Conservation (phyloP, 2,329 filamentous ascomycete species). For the Leptosphaerulina australis region DNA sequence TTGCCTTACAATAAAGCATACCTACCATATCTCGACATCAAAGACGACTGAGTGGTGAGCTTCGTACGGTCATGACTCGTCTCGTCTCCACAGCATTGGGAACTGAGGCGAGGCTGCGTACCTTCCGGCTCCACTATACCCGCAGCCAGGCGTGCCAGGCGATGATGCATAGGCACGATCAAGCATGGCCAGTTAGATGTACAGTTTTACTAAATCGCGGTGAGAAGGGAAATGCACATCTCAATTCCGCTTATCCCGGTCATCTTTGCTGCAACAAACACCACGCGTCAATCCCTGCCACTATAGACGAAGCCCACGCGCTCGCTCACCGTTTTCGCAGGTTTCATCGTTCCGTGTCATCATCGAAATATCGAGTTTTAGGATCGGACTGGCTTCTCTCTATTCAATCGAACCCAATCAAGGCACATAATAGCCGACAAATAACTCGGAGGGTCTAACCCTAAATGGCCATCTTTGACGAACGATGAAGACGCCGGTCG, state of each 20-base stretch:
- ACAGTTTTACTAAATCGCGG: not conserved
- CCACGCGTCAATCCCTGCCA: slow-evolving; percentile 19
- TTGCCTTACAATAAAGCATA: not conserved
- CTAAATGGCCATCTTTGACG: slow-evolving; percentile 38
- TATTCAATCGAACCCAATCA: slow-evolving; percentile 36
- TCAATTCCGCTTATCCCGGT: slow-evolving; percentile 27
- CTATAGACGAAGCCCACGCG: slow-evolving; percentile 18
- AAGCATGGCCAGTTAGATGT: not conserved
- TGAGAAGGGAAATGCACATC: slow-evolving; percentile 11
- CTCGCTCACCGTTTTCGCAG: slow-evolving; percentile 24
- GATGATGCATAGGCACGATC: slow-evolving; percentile 11
- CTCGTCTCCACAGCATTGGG: too few relatives aligned
- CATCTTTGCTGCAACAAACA: slow-evolving; percentile 24
- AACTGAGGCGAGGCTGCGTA: slow-evolving; percentile 16
- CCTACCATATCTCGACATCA: not conserved
- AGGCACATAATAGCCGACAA: slow-evolving; percentile 27
- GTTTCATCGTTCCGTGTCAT: slow-evolving; percentile 39
- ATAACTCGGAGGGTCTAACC: slow-evolving; percentile 29
- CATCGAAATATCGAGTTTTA: slow-evolving; percentile 20
- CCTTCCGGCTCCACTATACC: slow-evolving; percentile 16
- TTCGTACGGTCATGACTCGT: slow-evolving; percentile 32
- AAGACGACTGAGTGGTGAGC: slow-evolving; percentile 6
- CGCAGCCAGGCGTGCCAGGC: slow-evolving; percentile 18
- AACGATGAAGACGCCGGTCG: slow-evolving; percentile 31
- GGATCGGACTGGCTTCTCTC: slow-evolving; percentile 15